Conservation (phyloP, 176 grass and related monocot genomes). For the Aegilops speltoides region DNA sequence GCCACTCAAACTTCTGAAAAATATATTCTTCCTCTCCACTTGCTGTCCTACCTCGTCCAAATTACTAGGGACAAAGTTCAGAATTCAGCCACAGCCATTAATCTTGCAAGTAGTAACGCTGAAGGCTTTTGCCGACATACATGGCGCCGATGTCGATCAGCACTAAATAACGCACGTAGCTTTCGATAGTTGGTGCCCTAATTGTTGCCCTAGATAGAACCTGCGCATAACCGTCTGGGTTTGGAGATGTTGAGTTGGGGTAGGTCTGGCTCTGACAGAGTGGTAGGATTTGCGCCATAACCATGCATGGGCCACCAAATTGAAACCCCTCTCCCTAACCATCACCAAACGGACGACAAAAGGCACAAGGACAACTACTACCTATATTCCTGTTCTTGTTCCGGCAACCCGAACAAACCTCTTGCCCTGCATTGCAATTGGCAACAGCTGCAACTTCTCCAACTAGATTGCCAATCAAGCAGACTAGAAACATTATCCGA, state of each 20-base stretch:
- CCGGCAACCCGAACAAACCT: background rate
- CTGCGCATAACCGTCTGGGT: background rate
- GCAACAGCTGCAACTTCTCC: slow-evolving; percentile 10
- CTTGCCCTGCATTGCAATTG: background rate
- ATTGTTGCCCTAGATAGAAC: background rate
- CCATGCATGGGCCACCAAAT: slow-evolving; percentile 4
- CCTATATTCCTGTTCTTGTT: background rate
- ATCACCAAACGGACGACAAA: slow-evolving; percentile 10
- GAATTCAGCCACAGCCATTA: background rate
- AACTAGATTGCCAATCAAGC: background rate
- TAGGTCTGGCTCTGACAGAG: slow-evolving; percentile 1
- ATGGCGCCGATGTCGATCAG: background rate
- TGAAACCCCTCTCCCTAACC: background rate
- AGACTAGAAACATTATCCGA: background rate
- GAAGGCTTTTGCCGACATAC: slow-evolving; percentile 2
- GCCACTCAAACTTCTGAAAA: background rate
- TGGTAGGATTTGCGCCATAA: background rate
- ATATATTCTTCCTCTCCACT: background rate
- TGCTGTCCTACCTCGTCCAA: background rate
- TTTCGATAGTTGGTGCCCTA: slow-evolving; percentile 23
- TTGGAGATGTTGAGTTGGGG: slow-evolving; percentile 20
- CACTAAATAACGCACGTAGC: background rate
- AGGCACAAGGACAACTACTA: background rate
- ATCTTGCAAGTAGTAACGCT: background rate
- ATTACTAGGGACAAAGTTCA: too few relatives aligned